Evolutionary conservation across 352 stramenopile genomes (phyloP).

Genomic region (Pythium brachiatum): DNA sequence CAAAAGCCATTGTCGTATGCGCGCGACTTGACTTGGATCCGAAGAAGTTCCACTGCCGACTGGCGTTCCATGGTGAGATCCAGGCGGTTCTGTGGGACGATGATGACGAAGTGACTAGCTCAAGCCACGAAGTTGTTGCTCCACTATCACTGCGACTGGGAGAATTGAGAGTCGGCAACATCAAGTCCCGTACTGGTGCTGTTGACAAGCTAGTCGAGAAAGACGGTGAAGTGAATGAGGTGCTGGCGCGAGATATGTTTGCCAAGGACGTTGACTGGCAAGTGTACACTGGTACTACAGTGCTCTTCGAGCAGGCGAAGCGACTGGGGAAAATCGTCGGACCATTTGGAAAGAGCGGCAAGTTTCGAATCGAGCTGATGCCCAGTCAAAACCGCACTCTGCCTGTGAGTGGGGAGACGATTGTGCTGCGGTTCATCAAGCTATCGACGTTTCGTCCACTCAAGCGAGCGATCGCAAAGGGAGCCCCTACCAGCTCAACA

Average conservation of each 20-base stretch:
- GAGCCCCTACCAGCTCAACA: conserved; percentile 1
- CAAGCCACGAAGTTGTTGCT: background rate
- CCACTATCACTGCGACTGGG: conserved; percentile 22
- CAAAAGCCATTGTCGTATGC: conserved; percentile 56
- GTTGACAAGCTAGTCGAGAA: conserved; percentile 52
- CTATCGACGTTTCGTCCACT: conserved; percentile 37
- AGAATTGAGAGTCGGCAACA: conserved; percentile 47
- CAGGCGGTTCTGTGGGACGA: conserved; percentile 34
- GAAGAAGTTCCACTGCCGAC: conserved; percentile 56
- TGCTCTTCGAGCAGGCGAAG: conserved; percentile 45
- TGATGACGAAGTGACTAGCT: background rate
- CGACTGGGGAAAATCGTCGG: conserved; percentile 51
- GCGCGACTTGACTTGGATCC: conserved; percentile 70
- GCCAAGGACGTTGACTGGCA: conserved; percentile 69
- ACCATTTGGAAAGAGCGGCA: conserved; percentile 82
- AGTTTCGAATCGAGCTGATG: conserved; percentile 59
- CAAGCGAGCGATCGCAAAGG: conserved; percentile 21
- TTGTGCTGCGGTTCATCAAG: conserved; percentile 69
- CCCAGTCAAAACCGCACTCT: background rate
- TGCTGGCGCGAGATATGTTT: conserved; percentile 77
- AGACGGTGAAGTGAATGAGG: conserved; percentile 12
- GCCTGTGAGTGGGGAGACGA: conserved; percentile 36
- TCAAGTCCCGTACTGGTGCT: conserved; percentile 57
- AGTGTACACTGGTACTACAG: conserved; percentile 46
- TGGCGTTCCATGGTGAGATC: conserved; percentile 70